A percentile compares a stretch with the other conserved stretches of the same genome.
These are phyloP conservation scores for Domatiomyces catenatus DNA, from an alignment of 2,329 filamentous ascomycete genomes.

Conservation along the genomic window DNA sequence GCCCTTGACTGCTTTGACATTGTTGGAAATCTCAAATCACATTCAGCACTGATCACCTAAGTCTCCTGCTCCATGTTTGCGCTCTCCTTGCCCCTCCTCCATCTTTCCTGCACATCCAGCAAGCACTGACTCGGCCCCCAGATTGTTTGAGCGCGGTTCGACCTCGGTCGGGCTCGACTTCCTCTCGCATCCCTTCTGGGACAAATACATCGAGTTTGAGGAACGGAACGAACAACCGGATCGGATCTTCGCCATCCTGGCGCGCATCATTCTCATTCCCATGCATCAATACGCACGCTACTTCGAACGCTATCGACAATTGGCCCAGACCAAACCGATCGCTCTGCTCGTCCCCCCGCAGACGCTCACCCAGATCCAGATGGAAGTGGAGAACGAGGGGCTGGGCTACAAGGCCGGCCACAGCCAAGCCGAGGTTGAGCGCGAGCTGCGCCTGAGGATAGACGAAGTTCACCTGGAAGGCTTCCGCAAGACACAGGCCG, in stretches of 20 bases:
- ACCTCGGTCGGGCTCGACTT: slow-evolving; percentile 81
- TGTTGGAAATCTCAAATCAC: slow-evolving; percentile 1
- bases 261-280: slow-evolving; percentile 71
- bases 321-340: slow-evolving; percentile 59
- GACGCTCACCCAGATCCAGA: slow-evolving; percentile 50
- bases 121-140: slow-evolving; percentile 34
- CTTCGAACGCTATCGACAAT: slow-evolving; percentile 72
- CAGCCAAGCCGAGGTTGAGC: slow-evolving; percentile 64
- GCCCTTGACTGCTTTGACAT: not conserved
- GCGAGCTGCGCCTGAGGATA: slow-evolving; percentile 64
- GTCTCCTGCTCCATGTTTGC: slow-evolving; percentile 32
- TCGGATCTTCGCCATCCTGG: slow-evolving; percentile 69
- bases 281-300: slow-evolving; percentile 94
- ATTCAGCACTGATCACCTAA: slow-evolving; percentile 8
- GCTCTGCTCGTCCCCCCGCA: slow-evolving; percentile 56
- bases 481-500: slow-evolving; percentile 66
- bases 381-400: slow-evolving; percentile 55
- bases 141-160: slow-evolving; percentile 83
- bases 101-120: slow-evolving; percentile 18
- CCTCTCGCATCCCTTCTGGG: slow-evolving; percentile 90
- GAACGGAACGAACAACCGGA: slow-evolving; percentile 74
- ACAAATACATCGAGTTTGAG: slow-evolving; percentile 96
- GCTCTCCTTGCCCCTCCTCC: slow-evolving; percentile 24
- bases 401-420: slow-evolving; percentile 37
- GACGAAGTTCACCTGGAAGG: slow-evolving; percentile 67